phyloP scores from a whole-genome alignment of 2,329 filamentous ascomycete species.

The Ceratocystis ficicola region DNA sequence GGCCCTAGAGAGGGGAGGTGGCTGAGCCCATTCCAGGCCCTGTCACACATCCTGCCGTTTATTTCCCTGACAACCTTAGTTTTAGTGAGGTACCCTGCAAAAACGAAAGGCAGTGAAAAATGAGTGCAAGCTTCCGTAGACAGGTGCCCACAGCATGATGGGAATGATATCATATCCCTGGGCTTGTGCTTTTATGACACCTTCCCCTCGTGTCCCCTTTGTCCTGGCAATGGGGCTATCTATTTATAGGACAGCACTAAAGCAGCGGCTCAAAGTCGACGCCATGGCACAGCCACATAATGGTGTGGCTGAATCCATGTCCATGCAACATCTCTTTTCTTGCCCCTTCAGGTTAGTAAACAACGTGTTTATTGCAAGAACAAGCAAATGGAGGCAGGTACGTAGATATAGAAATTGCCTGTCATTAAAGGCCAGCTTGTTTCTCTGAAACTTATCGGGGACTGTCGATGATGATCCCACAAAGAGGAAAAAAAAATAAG shows the following conservation, averaged over 20 bases:
- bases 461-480: not conserved
- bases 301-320: not conserved
- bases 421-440: not conserved
- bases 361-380: not conserved
- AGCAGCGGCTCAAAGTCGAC: not conserved
- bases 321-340: not conserved
- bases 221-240: not conserved
- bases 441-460: too few species aligned
- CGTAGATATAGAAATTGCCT: too few species aligned
- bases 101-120: not conserved
- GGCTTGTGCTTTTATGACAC: slow-evolving; percentile 1
- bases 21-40: slow-evolving; percentile 3
- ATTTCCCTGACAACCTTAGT: not conserved
- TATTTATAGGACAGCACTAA: not conserved
- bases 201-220: not conserved
- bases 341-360: not conserved
- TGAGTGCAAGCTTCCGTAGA: not conserved
- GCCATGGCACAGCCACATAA: not conserved
- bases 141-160: not conserved
- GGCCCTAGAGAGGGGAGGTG: not conserved
- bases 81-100: not conserved
- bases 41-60: not conserved
- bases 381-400: too few species aligned
- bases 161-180: slow-evolving; percentile 7
- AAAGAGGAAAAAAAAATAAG: not conserved